A percentile compares a stretch with the other conserved stretches of the same genome.
phyloP scores from a whole-genome alignment of 2,329 filamentous ascomycete genomes.

The Tolypocladium sp. region DNA sequence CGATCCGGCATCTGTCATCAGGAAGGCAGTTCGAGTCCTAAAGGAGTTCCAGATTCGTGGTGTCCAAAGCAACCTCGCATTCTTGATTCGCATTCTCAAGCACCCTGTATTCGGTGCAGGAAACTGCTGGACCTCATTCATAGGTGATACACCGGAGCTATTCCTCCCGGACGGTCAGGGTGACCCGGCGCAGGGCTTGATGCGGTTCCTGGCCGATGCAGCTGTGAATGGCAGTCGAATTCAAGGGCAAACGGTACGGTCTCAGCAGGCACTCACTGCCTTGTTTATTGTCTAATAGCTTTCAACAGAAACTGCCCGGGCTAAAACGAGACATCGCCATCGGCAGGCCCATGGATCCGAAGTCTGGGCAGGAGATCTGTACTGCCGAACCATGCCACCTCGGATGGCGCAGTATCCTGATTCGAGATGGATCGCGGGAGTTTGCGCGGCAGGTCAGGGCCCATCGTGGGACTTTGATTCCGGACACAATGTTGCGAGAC shows the following conservation, averaged over 20 bases:
- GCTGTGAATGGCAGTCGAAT: conserved; percentile 98
- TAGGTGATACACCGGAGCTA: conserved; percentile 89
- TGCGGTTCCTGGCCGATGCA: conserved; percentile 88
- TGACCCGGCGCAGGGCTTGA: conserved; percentile 94
- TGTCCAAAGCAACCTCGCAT: conserved; percentile 98
- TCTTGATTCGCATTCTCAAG: conserved; percentile 85
- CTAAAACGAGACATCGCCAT: conserved; percentile 83
- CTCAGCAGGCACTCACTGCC: too few relatives aligned
- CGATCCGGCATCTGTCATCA: conserved; percentile 87
- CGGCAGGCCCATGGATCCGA: conserved; percentile 63
- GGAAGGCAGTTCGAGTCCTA: conserved; percentile 87
- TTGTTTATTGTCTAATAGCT: too few relatives aligned
- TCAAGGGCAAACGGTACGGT: conserved; percentile 90
- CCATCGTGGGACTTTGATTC: conserved; percentile 90
- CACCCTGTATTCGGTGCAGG: conserved; percentile 90
- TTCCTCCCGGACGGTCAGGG: conserved; percentile 90
- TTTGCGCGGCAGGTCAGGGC: conserved; percentile 90
- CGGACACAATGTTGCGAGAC: conserved; percentile 99
- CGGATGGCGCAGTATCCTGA: conserved; percentile 85
- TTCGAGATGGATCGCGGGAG: conserved; percentile 79
- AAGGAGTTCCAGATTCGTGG: conserved; percentile 97
- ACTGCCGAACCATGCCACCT: conserved; percentile 61
- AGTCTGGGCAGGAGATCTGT: conserved; percentile 63
- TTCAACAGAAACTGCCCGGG: conserved; percentile 58
- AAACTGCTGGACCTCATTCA: conserved; percentile 99